Evolutionary conservation across 1,284 basidiomycete genomes (phyloP).

Genomic region (Spongispora temasekensis): DNA sequence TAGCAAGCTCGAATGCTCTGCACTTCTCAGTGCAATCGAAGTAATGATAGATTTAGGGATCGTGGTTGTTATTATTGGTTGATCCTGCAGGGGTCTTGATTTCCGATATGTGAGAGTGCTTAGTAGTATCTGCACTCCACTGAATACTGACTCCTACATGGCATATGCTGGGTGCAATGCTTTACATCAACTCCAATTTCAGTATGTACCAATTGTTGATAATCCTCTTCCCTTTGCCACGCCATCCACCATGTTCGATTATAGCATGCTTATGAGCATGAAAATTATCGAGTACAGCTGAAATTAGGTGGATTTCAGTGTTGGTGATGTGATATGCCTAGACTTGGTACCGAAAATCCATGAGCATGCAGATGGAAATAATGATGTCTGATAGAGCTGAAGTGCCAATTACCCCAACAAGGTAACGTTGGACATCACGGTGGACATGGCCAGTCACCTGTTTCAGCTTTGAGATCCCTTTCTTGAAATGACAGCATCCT

Average conservation of each 20-base stretch:
- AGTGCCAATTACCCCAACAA: not conserved
- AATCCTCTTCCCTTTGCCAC: not conserved
- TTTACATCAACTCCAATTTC: not conserved
- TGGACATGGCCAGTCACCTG: not conserved
- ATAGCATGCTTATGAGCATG: not conserved
- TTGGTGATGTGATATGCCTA: not conserved
- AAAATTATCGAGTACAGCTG: not conserved
- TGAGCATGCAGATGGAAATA: not conserved
- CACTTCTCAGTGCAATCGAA: not conserved
- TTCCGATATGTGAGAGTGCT: not conserved
- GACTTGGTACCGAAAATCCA: not conserved
- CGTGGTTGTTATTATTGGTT: not conserved
- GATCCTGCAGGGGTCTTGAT: not conserved
- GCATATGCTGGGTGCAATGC: not conserved
- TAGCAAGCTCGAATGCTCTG: not conserved
- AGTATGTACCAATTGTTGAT: not conserved
- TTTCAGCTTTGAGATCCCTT: not conserved
- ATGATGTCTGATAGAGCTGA: not conserved
- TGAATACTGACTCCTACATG: not conserved
- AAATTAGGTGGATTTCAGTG: not conserved
- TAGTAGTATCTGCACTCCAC: not conserved
- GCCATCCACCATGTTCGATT: not conserved
- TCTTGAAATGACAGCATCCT: not conserved
- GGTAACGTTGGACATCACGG: not conserved
- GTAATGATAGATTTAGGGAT: not conserved